Base-by-base conservation (phyloP, 2,329 filamentous ascomycete species). In the Penicillium decumbens region DNA sequence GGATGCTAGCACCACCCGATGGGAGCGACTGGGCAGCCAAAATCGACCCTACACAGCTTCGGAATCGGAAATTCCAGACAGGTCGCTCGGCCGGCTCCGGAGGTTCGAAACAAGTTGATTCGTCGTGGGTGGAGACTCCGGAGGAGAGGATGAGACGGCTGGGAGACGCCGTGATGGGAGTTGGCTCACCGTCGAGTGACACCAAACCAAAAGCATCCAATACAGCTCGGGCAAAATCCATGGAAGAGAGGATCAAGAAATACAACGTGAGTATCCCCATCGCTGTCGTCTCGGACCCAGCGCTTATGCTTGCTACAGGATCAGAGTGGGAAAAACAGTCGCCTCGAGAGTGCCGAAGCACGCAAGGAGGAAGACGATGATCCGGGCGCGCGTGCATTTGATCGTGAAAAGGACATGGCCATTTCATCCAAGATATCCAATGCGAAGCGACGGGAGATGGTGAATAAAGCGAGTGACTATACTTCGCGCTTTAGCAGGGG, bases 341-440 rank as follows among this genome's bases (percentile, higher is more conserved):
- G 52, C 12, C 24, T 61, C 6, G 54, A 59, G 29, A 53, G 33
- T 78, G 65, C 84, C 78, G 53, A 71, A 86, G 39, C 50, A 6
- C 80, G 81, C 55, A 80, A 83, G 24, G 76, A 83, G 54, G 82
- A 89, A 55, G 88, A 93, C 20, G 92, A 96, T 70, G 91, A 97
- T 66, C 92, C 93, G 0, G 95, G 89, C 69, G 86, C 87, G 70
- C 79, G 92, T 53, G 86, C 82, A 0, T 97, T 97, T 71, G 89
- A 96, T 72, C 80, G 84, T 55, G 89, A 96, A 69, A 97, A 96
- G 74, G 93, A 97, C 68, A 95, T 97, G 82, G 86, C 82, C 33
- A 73, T 88, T 2, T 85, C 85, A 7, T 81, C 82, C 15, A 83
- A 81, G 62, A 82, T 96, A 45, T 86, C 83, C 24, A 76, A 83